phyloP scores from a whole-genome alignment of 331 rosid genomes.

The Quercus phellos region DNA sequence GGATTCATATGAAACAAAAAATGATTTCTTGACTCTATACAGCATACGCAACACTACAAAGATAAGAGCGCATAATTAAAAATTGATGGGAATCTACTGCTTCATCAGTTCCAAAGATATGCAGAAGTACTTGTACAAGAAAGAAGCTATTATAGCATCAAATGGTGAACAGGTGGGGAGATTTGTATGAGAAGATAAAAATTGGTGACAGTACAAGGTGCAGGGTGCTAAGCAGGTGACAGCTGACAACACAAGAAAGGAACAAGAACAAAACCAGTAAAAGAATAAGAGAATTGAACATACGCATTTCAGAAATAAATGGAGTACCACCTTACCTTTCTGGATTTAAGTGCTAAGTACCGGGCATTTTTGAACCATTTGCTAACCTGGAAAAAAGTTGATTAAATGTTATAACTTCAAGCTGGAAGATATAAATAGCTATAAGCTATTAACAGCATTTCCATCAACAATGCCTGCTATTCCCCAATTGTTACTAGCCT shows the following conservation, averaged over 20 bases:
- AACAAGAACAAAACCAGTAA: neutral
- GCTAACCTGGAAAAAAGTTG: conserved; percentile 56
- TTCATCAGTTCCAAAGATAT: neutral
- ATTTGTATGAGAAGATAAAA: neutral
- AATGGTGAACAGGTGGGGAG: neutral
- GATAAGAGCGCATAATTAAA: neutral
- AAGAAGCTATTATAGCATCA: neutral
- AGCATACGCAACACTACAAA: neutral
- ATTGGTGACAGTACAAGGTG: neutral
- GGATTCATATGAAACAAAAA: neutral
- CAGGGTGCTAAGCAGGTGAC: neutral
- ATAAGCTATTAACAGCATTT: neutral
- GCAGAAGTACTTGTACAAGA: neutral
- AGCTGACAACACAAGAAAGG: neutral
- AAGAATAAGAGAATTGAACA: conserved; percentile 4
- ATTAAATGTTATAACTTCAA: neutral
- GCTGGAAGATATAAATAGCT: neutral
- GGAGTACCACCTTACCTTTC: conserved; percentile 54
- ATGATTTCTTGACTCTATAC: neutral
- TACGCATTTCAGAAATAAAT: neutral
- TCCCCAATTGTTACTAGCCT: neutral
- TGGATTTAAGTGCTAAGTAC: conserved; percentile 66
- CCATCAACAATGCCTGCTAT: neutral
- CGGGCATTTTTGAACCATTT: conserved; percentile 99
- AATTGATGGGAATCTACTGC: neutral